phyloP scores from a whole-genome alignment of 176 grass and related monocot species.

The Oryza rufipogon region DNA sequence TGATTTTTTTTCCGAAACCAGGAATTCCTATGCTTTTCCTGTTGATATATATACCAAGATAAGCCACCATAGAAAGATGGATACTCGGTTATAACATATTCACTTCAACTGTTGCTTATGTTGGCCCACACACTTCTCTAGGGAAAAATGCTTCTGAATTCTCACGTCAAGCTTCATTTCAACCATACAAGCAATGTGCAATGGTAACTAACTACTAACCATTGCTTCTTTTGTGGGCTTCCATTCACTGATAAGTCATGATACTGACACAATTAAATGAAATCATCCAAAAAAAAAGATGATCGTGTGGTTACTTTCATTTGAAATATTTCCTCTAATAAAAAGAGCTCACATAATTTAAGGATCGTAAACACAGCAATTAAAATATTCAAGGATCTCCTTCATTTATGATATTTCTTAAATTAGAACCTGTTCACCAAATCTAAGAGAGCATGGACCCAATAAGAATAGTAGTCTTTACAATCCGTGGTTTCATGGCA shows the following conservation, averaged over 20 bases:
- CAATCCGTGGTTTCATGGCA: slow-evolving; percentile 10
- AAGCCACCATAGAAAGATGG: slow-evolving; percentile 1
- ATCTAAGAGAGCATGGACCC: slow-evolving; percentile 13
- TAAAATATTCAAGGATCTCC: not conserved
- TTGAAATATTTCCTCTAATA: not conserved
- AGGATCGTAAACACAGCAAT: slow-evolving; percentile 16
- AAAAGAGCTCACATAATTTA: slow-evolving; percentile 29
- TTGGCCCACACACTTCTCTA: not conserved
- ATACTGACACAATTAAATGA: not conserved
- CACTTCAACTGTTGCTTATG: not conserved
- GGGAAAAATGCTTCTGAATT: not conserved
- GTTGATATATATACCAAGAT: not conserved
- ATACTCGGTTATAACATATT: not conserved
- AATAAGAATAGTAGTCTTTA: not conserved
- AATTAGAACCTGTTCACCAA: slow-evolving; percentile 27
- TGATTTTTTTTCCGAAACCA: not conserved
- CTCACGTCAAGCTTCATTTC: not conserved
- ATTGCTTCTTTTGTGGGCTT: not conserved
- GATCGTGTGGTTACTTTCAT: not conserved
- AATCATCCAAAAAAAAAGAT: not conserved
- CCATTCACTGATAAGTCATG: slow-evolving; percentile 22
- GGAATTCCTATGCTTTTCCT: not conserved
- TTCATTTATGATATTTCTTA: slow-evolving; percentile 35
- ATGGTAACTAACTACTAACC: not conserved
- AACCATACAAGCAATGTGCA: not conserved